These are phyloP conservation scores for Dalbergia cultrata DNA, from an alignment of 306 rosid genomes.

Conservation along the genomic window DNA sequence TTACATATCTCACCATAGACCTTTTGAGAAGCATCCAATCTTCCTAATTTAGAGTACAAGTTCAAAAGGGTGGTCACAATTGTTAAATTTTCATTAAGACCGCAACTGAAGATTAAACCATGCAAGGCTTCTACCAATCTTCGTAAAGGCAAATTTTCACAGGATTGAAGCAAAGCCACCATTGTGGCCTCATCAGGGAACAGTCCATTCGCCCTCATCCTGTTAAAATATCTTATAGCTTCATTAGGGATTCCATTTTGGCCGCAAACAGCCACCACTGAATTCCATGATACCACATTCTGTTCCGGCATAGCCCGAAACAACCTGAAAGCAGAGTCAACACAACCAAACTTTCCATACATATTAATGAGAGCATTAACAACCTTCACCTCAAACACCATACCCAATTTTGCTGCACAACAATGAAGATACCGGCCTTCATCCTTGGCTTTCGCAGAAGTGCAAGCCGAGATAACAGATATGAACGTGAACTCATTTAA, in stretches of 20 bases:
- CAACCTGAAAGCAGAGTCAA: slow-evolving; percentile 56
- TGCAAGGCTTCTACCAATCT: slow-evolving; percentile 68
- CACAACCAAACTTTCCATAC: slow-evolving; percentile 73
- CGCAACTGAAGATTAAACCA: slow-evolving; percentile 55
- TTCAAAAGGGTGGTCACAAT: slow-evolving; percentile 67
- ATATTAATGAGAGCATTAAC: slow-evolving; percentile 67
- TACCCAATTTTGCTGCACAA: slow-evolving; percentile 62
- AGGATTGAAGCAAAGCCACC: slow-evolving; percentile 71
- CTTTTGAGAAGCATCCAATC: slow-evolving; percentile 59
- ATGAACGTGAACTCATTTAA: slow-evolving; percentile 69
- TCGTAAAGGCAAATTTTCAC: slow-evolving; percentile 58
- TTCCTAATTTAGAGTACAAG: slow-evolving; percentile 76
- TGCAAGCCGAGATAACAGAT: slow-evolving; percentile 69
- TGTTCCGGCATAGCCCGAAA: slow-evolving; percentile 60
- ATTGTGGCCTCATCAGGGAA: slow-evolving; percentile 74
- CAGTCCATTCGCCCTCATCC: slow-evolving; percentile 63
- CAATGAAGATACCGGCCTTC: slow-evolving; percentile 74
- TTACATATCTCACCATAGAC: slow-evolving; percentile 61
- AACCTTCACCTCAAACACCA: slow-evolving; percentile 62
- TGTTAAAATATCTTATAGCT: slow-evolving; percentile 58
- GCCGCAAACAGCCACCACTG: slow-evolving; percentile 59
- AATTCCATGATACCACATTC: slow-evolving; percentile 76
- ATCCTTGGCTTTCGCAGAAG: slow-evolving; percentile 44
- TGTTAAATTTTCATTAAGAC: slow-evolving; percentile 55
- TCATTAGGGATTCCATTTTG: slow-evolving; percentile 56